Conservation (phyloP, 805 yeast species). For the Metschnikowia cerradonensis region DNA sequence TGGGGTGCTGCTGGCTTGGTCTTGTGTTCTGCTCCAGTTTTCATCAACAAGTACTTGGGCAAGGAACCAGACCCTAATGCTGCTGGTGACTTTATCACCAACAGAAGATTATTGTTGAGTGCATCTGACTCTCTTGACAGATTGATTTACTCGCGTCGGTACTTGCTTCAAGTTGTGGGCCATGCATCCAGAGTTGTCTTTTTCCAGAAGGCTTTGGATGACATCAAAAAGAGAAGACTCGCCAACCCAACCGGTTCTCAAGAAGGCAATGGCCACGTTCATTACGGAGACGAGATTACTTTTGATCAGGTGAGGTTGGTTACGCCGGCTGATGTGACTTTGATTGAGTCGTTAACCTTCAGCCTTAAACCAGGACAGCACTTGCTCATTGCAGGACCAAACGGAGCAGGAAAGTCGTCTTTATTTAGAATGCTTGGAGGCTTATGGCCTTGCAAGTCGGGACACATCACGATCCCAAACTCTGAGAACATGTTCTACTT, state of each 20-base stretch:
- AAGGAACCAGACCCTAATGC: slow-evolving; percentile 40
- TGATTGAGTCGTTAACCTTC: slow-evolving; percentile 65
- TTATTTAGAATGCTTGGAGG: slow-evolving; percentile 89
- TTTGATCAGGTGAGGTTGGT: slow-evolving; percentile 75
- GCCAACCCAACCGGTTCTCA: slow-evolving; percentile 14
- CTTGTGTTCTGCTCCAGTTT: slow-evolving; percentile 85
- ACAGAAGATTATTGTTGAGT: slow-evolving; percentile 74
- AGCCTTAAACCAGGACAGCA: slow-evolving; percentile 78
- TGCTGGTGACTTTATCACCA: slow-evolving; percentile 85
- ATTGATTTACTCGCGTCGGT: slow-evolving; percentile 79
- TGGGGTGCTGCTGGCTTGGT: slow-evolving; percentile 95
- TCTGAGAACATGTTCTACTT: slow-evolving; percentile 72
- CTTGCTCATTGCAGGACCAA: slow-evolving; percentile 87
- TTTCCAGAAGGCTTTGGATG: slow-evolving; percentile 60
- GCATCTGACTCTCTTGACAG: slow-evolving; percentile 88
- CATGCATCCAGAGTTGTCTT: slow-evolving; percentile 71
- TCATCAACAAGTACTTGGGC: slow-evolving; percentile 54
- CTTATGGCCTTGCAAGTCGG: slow-evolving; percentile 76
- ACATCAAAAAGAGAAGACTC: slow-evolving; percentile 31
- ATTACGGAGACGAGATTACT: slow-evolving; percentile 51
- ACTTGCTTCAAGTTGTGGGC: slow-evolving; percentile 77
- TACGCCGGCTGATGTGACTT: slow-evolving; percentile 77
- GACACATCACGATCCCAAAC: slow-evolving; percentile 59
- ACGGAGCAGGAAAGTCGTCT: slow-evolving; percentile 95
- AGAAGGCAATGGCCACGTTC: slow-evolving; percentile 22